Evolutionary conservation across 2,329 filamentous ascomycete species (phyloP), one percentile per base, ranked within the genome.

Genomic region (Cladosporium velox): DNA sequence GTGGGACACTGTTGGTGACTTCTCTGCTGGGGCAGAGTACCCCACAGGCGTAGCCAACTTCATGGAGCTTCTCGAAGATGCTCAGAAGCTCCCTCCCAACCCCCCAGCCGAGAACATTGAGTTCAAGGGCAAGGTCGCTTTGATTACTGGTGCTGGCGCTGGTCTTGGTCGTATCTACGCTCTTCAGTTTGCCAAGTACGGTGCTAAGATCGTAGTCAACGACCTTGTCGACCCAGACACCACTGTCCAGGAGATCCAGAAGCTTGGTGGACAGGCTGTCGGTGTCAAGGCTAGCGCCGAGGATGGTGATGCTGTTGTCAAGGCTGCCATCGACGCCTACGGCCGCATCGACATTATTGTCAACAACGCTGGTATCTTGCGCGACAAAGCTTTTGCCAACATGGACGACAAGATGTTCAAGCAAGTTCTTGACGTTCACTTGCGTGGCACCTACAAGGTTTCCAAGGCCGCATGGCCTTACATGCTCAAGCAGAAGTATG

Each of bases 401-500:
- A 97, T 99, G 94, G 91, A 93, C 67, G 95, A 99, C 77, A 90
- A 88, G 76, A 86, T 93, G 75, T 99, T 95, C 93, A 89, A 97
- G 74, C 87, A 91, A 65, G 93, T 99, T 74, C 81, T 98, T 81
- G 91, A 93, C 73, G 93, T 98, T 65, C 95, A 99, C 80, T 87
- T 97, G 55, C 88, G 92, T 72, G 94, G 95, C 72, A 99, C 95
- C 68, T 99, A 96, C 84, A 96, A 97, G 84, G 88, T 94, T 71
- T 94, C 92, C 77, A 97, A 97, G 87, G 95, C 95, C 68, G 95
- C 95, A 24, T 99, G 94, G 93, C 95, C 95, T 60, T 91, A 96
- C 80, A 91, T 99, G 85, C 85, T 98, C 62, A 97, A 97, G 86
- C 95, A 99, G 81, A 98, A 97, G 85, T 99, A 97, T 76, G 95